Conservation (phyloP, 306 rosid genomes). For the Fragaria ananassa region DNA sequence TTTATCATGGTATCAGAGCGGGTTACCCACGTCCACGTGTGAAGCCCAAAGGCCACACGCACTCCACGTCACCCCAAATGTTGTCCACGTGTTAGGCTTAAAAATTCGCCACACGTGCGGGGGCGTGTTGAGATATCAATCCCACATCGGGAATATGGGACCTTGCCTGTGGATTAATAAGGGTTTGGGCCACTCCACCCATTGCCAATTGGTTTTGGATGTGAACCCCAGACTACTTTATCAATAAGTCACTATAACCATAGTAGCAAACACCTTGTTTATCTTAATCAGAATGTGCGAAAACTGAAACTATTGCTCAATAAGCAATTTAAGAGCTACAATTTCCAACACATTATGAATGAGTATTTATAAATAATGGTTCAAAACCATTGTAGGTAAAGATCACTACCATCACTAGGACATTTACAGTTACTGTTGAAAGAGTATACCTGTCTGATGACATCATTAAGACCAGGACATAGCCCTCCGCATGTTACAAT, state of each 20-base stretch:
- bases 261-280: not conserved
- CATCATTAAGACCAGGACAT: conserved; percentile 99
- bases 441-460: conserved; percentile 82
- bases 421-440: not conserved
- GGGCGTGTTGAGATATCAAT: too few species aligned
- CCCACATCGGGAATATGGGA: too few species aligned
- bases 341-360: not conserved
- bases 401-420: not conserved
- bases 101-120: too few species aligned
- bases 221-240: too few species aligned
- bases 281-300: not conserved
- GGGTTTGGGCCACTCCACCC: too few species aligned
- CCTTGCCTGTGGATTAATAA: too few species aligned
- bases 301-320: not conserved
- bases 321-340: not conserved
- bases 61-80: too few species aligned
- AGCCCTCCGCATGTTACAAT: conserved; percentile 98
- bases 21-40: too few species aligned
- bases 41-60: too few species aligned
- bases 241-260: not conserved
- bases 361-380: not conserved
- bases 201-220: too few species aligned
- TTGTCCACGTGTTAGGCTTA: too few species aligned
- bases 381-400: not conserved
- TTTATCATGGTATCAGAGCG: too few species aligned